Percentiles rank a stretch among this genome's conserved stretches.
Evolutionary conservation across 139 green algal species (phyloP).

Genomic region (Auxenochlorella protothecoides): DNA sequence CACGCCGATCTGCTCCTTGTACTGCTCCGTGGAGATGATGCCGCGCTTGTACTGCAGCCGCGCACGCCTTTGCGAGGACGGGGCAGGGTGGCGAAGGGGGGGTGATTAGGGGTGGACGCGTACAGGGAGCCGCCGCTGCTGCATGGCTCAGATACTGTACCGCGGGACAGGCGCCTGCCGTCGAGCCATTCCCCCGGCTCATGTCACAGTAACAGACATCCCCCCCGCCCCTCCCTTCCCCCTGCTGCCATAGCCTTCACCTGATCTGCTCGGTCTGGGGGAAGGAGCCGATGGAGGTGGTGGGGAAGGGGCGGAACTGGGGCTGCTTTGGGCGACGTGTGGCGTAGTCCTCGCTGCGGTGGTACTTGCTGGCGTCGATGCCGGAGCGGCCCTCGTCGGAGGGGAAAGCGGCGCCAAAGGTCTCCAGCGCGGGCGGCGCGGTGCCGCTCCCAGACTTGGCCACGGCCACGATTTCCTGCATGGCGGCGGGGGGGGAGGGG

Average conservation of each 20-base stretch:
- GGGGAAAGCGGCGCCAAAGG: slow-evolving; percentile 1
- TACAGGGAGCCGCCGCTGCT: no score
- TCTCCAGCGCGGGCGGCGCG: background rate
- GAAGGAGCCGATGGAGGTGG: slow-evolving; percentile 84
- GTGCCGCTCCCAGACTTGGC: no score
- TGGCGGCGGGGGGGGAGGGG: background rate
- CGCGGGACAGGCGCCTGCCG: no score
- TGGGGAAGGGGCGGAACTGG: slow-evolving; percentile 57
- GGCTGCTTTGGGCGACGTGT: slow-evolving; percentile 49
- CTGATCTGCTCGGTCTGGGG: slow-evolving; percentile 73
- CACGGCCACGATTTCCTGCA: background rate
- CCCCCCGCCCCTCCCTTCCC: no score
- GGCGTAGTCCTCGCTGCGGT: slow-evolving; percentile 35
- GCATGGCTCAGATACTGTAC: no score
- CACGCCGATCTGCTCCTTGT: slow-evolving; percentile 47
- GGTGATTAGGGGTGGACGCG: no score
- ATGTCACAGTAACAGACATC: no score
- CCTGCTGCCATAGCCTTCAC: background rate
- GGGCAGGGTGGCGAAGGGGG: no score
- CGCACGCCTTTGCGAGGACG: background rate
- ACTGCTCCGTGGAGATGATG: slow-evolving; percentile 42
- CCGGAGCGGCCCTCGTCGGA: background rate
- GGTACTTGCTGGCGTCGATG: slow-evolving; percentile 27
- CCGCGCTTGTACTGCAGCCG: slow-evolving; percentile 52
- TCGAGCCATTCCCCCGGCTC: no score